Percentiles rank a stretch among this genome's conserved stretches.
phyloP scores from a whole-genome alignment of 345 rosid genomes.

The Mercurialis annua region DNA sequence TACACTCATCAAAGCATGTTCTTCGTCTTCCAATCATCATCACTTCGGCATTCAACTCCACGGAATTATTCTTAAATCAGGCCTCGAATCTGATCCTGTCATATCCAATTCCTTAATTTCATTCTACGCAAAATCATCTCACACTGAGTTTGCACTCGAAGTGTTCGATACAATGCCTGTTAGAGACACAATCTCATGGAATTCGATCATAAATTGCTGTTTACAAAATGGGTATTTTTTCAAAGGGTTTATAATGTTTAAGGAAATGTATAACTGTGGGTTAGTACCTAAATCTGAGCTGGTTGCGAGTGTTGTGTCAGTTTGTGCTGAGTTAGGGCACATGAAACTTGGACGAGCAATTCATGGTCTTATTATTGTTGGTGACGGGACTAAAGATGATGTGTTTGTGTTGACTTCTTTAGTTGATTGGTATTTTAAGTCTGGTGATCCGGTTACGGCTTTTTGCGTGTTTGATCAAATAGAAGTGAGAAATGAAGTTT shows the following conservation, averaged over 20 bases:
- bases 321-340: conserved; percentile 28
- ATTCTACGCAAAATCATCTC: conserved; percentile 34
- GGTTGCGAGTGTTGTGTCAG: conserved; percentile 41
- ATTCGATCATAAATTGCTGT: conserved; percentile 37
- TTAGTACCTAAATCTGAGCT: conserved; percentile 48
- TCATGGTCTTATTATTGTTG: conserved; percentile 46
- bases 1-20: conserved; percentile 48
- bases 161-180: conserved; percentile 46
- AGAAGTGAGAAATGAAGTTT: conserved; percentile 43
- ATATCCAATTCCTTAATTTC: conserved; percentile 50
- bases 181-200: conserved; percentile 43
- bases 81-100: conserved; percentile 34
- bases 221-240: conserved; percentile 31
- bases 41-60: conserved; percentile 43
- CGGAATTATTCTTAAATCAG: conserved; percentile 40
- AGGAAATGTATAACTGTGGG: conserved; percentile 37
- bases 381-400: conserved; percentile 32
- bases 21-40: conserved; percentile 11
- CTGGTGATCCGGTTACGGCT: conserved; percentile 28
- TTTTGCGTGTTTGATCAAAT: conserved; percentile 37
- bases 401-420: conserved; percentile 44
- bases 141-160: conserved; percentile 18
- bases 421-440: conserved; percentile 47
- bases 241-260: conserved; percentile 29
- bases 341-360: conserved; percentile 33